These are phyloP conservation scores for Castanea mollissima DNA, from an alignment of 306 rosid species.

Conservation along the genomic window DNA sequence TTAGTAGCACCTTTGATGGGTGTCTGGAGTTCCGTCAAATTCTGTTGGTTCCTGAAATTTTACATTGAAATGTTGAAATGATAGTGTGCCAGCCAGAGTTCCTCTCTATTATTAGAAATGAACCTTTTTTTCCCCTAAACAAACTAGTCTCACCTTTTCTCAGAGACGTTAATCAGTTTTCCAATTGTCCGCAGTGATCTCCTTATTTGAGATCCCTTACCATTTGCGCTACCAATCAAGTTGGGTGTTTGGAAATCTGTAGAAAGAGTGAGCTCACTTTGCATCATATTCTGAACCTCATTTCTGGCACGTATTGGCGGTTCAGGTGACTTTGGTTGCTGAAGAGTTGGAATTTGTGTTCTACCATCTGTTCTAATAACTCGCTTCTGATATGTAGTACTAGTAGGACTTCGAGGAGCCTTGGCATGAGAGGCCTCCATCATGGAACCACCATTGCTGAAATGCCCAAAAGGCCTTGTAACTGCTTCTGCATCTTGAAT, in stretches of 20 bases:
- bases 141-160: constrained; percentile 52
- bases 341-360: constrained; percentile 46
- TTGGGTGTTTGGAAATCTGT: constrained; percentile 47
- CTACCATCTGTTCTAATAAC: constrained; percentile 32
- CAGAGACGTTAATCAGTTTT: constrained; percentile 83
- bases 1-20: constrained; percentile 32
- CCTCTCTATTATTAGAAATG: background rate
- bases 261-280: constrained; percentile 25
- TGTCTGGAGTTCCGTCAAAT: constrained; percentile 47
- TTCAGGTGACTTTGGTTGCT: constrained; percentile 66
- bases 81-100: background rate
- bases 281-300: constrained; percentile 31
- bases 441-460: constrained; percentile 33
- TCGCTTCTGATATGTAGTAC: constrained; percentile 40
- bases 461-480: constrained; percentile 38
- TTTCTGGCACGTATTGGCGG: constrained; percentile 28
- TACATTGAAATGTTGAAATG: background rate
- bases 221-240: constrained; percentile 39
- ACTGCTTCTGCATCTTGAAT: constrained; percentile 41
- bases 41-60: constrained; percentile 66
- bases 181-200: constrained; percentile 88
- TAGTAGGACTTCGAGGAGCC: constrained; percentile 64
- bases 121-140: too few species aligned
- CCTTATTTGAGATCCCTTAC: constrained; percentile 82
- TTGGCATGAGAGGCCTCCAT: constrained; percentile 10